Conservation (phyloP, 2,329 filamentous ascomycete species). For the Stachybotrys elegans region DNA sequence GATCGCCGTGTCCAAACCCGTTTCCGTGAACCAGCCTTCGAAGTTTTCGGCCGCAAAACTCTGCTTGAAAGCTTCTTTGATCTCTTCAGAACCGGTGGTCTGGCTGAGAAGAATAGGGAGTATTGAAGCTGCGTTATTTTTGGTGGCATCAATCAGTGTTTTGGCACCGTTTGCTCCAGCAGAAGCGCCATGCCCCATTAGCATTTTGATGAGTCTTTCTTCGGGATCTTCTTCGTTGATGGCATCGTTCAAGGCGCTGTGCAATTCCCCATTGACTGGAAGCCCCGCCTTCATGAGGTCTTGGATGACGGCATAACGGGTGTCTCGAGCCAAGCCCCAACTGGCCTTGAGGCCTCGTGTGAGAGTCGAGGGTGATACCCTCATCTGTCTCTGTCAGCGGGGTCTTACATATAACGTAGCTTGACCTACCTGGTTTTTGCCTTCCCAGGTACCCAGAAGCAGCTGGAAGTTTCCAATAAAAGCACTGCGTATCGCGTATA, state of each 20-base stretch:
- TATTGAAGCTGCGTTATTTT: constrained; percentile 29
- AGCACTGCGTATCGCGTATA: constrained; percentile 47
- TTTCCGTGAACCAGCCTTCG: constrained; percentile 39
- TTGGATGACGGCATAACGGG: constrained; percentile 40
- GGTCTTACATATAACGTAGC: background rate
- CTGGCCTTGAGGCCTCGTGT: constrained; percentile 47
- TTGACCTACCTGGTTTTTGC: constrained; percentile 33
- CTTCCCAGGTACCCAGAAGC: constrained; percentile 42
- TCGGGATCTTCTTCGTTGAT: constrained; percentile 50
- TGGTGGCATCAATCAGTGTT: constrained; percentile 44
- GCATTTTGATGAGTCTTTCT: constrained; percentile 37
- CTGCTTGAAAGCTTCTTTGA: constrained; percentile 38
- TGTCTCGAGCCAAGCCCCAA: constrained; percentile 44
- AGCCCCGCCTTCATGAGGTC: constrained; percentile 50
- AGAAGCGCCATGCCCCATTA: constrained; percentile 47
- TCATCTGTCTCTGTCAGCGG: constrained; percentile 29
- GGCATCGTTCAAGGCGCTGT: constrained; percentile 44
- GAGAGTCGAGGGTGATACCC: constrained; percentile 41
- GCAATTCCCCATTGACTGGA: constrained; percentile 41
- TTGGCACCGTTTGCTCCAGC: constrained; percentile 47
- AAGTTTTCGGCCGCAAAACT: constrained; percentile 37
- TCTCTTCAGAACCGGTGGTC: constrained; percentile 35
- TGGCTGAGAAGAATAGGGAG: constrained; percentile 37
- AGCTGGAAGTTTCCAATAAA: constrained; percentile 45
- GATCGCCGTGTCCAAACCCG: constrained; percentile 40